These are phyloP conservation scores for Pluteus cervinus DNA, from an alignment of 768 basidiomycete species.

Conservation along the genomic window DNA sequence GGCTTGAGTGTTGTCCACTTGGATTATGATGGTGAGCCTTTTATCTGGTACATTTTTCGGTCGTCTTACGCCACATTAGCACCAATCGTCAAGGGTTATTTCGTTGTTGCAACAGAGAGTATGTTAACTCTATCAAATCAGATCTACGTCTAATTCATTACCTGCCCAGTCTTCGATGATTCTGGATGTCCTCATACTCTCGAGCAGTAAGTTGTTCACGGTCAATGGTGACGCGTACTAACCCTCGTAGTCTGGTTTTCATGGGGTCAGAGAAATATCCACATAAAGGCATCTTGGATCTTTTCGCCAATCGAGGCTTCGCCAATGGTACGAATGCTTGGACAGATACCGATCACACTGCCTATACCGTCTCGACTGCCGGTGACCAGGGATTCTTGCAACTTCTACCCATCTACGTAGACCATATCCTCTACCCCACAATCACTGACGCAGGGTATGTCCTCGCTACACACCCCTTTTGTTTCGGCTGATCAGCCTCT, in stretches of 20 bases:
- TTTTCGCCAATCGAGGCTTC: slow-evolving; percentile 90
- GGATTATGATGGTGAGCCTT: slow-evolving; percentile 74
- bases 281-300: slow-evolving; percentile 93
- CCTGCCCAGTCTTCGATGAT: slow-evolving; percentile 77
- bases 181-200: slow-evolving; percentile 94
- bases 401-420: slow-evolving; percentile 82
- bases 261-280: slow-evolving; percentile 96
- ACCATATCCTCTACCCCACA: slow-evolving; percentile 96
- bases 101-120: slow-evolving; percentile 90
- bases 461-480: neutral
- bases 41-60: slow-evolving; percentile 6
- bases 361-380: slow-evolving; percentile 94
- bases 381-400: slow-evolving; percentile 90
- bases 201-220: slow-evolving; percentile 66
- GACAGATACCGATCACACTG: slow-evolving; percentile 94
- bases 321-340: slow-evolving; percentile 93
- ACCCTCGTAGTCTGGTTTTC: slow-evolving; percentile 65
- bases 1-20: slow-evolving; percentile 90
- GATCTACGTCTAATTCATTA: neutral
- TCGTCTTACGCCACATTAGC: slow-evolving; percentile 41
- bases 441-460: slow-evolving; percentile 81
- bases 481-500: slow-evolving; percentile 9
- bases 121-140: slow-evolving; percentile 6
- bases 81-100: slow-evolving; percentile 87
- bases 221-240: slow-evolving; percentile 4